phyloP scores from a whole-genome alignment of 2,329 filamentous ascomycete species.

The Tolypocladium pustulatum region DNA sequence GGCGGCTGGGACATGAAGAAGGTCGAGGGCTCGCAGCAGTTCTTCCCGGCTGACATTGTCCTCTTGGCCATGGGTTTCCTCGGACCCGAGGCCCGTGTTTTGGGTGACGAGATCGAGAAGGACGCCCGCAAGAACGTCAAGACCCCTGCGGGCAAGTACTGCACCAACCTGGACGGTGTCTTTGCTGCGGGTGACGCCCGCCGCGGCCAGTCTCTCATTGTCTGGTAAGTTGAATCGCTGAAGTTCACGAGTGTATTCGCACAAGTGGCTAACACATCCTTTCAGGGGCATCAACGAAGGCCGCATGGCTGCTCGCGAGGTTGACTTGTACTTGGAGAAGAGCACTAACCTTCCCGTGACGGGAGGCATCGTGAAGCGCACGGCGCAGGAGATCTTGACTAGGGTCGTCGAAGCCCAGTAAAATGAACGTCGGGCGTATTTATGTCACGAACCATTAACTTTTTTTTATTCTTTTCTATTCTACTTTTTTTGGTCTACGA shows the following conservation, averaged over 20 bases:
- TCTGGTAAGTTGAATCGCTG: slow-evolving; percentile 56
- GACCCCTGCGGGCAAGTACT: slow-evolving; percentile 78
- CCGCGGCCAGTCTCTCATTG: slow-evolving; percentile 88
- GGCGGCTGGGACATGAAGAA: slow-evolving; percentile 99
- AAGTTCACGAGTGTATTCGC: background rate
- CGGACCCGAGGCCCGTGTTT: slow-evolving; percentile 78
- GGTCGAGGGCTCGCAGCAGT: slow-evolving; percentile 82
- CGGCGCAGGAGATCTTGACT: slow-evolving; percentile 58
- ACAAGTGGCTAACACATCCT: slow-evolving; percentile 19
- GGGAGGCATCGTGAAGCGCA: slow-evolving; percentile 82
- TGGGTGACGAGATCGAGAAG: slow-evolving; percentile 82
- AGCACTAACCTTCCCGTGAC: slow-evolving; percentile 76
- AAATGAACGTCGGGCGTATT: background rate
- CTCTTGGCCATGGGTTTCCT: slow-evolving; percentile 96
- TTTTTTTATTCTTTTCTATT: background rate
- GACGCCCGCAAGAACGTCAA: slow-evolving; percentile 94
- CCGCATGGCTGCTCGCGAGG: slow-evolving; percentile 82
- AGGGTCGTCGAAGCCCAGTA: slow-evolving; percentile 8
- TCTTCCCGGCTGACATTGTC: slow-evolving; percentile 93
- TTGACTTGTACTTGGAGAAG: slow-evolving; percentile 77
- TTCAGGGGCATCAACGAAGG: slow-evolving; percentile 91
- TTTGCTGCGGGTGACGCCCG: slow-evolving; percentile 95
- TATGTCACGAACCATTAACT: background rate
- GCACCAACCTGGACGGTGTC: slow-evolving; percentile 77
- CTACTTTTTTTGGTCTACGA: background rate